Base-by-base conservation (phyloP, 2,329 filamentous ascomycete species). In the Neocucurbitaria cava region DNA sequence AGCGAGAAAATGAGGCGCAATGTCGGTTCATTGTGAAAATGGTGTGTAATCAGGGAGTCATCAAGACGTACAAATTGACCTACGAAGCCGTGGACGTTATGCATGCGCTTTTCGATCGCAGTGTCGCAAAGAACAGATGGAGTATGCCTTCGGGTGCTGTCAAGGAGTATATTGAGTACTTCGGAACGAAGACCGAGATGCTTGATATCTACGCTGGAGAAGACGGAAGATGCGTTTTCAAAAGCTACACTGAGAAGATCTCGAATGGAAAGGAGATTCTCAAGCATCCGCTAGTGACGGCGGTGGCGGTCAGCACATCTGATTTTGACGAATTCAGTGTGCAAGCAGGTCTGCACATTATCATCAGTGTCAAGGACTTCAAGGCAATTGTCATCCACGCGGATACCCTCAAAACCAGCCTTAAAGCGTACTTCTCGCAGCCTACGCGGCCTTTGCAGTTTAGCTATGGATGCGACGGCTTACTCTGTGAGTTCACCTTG, bases 281-380 rank as follows among this genome's bases (percentile, higher is more conserved):
- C 40, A 92, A 91, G 71, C 91, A 93, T 69, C 90, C 90, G 5
- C 80, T 94, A 1, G 89, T 91, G 64, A 94, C 90, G 9, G 90
- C 89, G 26, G 90, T 94, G 56, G 85, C 89, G 1, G 83, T 93
- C 13, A 89, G 92, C 69, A 87, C 85, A 26, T 85, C 89, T 52
- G 90, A 93, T 63, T 94, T 94, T 66, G 87, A 90, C 52, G 84
- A 88, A 46, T 90, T 93, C 56, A 81, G 85, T 20, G 87, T 91
- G 26, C 87, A 92, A 69, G 86, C 91, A 55, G 87, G 89, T 46
- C 82, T 92, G 52, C 90, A 92, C 69, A 90, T 92, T 65, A 85
- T 91, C 54, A 89, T 93, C 68, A 91, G 87, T 64, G 89, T 94
- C 69, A 92, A 91, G 67, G 90, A 94, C 74, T 93, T 93, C 72